Evolutionary conservation across 345 rosid species (phyloP).

Genomic region (Geranium rotundifolium): DNA sequence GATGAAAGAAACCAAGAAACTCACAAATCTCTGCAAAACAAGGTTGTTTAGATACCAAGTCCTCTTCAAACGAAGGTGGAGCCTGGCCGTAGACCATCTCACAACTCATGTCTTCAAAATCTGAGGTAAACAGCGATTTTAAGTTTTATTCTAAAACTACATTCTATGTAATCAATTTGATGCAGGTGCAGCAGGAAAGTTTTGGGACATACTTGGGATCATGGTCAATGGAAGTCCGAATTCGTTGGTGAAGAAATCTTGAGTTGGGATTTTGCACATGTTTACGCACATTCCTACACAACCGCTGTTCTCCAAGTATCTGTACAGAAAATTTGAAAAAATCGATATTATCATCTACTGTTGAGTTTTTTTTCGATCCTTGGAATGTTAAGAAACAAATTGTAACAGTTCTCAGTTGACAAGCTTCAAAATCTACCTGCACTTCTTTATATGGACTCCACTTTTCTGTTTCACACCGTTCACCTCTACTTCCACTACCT

Average conservation of each 20-base stretch:
- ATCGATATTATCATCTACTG: too few species aligned
- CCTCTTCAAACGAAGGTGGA: conserved; percentile 72
- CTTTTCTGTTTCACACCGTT: conserved; percentile 83
- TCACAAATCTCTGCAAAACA: conserved; percentile 51
- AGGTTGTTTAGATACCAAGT: conserved; percentile 53
- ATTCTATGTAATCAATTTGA: background rate
- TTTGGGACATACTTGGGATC: conserved; percentile 54
- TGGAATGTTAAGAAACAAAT: too few species aligned
- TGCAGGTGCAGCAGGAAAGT: background rate
- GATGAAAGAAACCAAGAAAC: conserved; percentile 8
- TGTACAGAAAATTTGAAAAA: conserved; percentile 11
- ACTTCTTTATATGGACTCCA: conserved; percentile 75
- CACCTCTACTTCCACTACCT: conserved; percentile 81
- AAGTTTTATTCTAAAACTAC: background rate
- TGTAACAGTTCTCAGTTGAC: too few species aligned
- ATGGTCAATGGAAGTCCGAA: conserved; percentile 94
- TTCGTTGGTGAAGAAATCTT: conserved; percentile 96
- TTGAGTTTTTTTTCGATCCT: too few species aligned
- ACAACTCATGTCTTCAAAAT: conserved; percentile 95
- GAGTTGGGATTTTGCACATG: conserved; percentile 95
- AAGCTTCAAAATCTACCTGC: conserved; percentile 32
- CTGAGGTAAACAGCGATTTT: conserved; percentile 21
- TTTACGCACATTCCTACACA: conserved; percentile 97
- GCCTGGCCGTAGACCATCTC: conserved; percentile 90
- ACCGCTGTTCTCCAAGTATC: conserved; percentile 96